Evolutionary conservation across 108 stramenopile species (phyloP).

Genomic region (Conticribra weissflogii): DNA sequence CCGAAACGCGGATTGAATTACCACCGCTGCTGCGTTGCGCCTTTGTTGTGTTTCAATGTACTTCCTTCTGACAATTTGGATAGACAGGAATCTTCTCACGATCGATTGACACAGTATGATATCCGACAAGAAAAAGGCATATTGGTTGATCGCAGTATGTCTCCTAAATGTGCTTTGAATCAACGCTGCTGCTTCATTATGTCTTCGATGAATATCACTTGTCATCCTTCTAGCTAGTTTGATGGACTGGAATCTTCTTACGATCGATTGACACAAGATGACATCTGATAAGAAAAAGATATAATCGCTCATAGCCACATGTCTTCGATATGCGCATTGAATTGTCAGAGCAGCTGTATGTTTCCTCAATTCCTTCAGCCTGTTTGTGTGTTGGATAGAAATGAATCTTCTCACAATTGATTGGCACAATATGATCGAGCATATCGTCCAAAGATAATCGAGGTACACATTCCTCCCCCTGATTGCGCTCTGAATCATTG

Average conservation of each 20-base stretch:
- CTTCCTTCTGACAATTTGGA: background rate
- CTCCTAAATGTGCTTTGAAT: constrained; percentile 70
- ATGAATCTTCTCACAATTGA: background rate
- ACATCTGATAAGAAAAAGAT: constrained; percentile 66
- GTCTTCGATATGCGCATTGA: constrained; percentile 64
- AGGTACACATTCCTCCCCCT: constrained; percentile 5
- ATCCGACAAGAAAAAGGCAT: constrained; percentile 63
- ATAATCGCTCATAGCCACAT: constrained; percentile 58
- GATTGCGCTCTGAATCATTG: constrained; percentile 33
- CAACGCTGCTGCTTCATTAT: constrained; percentile 36
- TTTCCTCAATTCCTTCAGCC: constrained; percentile 14
- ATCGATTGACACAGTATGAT: constrained; percentile 40
- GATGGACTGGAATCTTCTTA: background rate
- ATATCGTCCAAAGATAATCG: constrained; percentile 44
- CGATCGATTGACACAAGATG: constrained; percentile 28
- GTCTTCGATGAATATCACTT: constrained; percentile 7
- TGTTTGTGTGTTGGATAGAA: background rate
- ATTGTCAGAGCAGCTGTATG: constrained; percentile 52
- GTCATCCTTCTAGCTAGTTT: background rate
- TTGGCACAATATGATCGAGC: constrained; percentile 22
- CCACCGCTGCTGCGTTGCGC: constrained; percentile 36
- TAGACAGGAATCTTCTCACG: background rate
- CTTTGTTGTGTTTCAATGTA: constrained; percentile 4
- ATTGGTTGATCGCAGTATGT: constrained; percentile 59
- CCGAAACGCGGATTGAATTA: constrained; percentile 68